These are phyloP conservation scores for Plasmopara viticola DNA, from an alignment of 352 stramenopile genomes.

Conservation along the genomic window DNA sequence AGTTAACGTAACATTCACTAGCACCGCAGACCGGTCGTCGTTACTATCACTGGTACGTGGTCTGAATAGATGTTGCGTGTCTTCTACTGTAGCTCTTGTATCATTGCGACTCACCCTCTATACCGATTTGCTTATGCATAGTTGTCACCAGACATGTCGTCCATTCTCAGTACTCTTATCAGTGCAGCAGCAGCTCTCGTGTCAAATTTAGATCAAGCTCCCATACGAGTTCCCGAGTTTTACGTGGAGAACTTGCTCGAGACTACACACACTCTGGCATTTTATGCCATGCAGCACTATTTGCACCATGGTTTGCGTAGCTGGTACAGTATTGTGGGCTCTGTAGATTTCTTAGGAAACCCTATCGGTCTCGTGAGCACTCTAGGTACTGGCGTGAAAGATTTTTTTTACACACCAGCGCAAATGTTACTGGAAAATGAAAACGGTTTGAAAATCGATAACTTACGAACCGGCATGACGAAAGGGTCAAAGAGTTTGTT, in stretches of 20 bases:
- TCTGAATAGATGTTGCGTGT: background rate
- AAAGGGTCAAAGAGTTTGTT: conserved; percentile 85
- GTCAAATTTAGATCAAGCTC: conserved; percentile 80
- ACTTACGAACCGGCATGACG: conserved; percentile 82
- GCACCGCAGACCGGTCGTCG: conserved; percentile 76
- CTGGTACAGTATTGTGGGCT: conserved; percentile 87
- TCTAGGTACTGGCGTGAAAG: conserved; percentile 85
- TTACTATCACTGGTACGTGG: conserved; percentile 60
- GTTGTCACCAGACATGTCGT: conserved; percentile 78
- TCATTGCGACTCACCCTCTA: conserved; percentile 4
- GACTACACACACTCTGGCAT: conserved; percentile 75
- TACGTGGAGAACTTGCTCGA: conserved; percentile 86
- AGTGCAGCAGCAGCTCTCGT: conserved; percentile 73
- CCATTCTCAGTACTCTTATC: conserved; percentile 71
- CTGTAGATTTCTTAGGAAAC: conserved; percentile 87
- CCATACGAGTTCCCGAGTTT: conserved; percentile 86
- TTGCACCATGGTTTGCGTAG: conserved; percentile 73
- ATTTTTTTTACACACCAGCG: conserved; percentile 93
- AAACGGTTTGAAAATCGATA: conserved; percentile 78
- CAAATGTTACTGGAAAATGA: conserved; percentile 90
- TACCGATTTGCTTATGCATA: conserved; percentile 14
- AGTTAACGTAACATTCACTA: conserved; percentile 85
- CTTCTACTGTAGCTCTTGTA: background rate
- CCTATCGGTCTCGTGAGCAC: conserved; percentile 87
- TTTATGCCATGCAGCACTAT: conserved; percentile 86